Evolutionary conservation across 2,329 filamentous ascomycete genomes (phyloP).

Genomic region (Penicillium hordei): DNA sequence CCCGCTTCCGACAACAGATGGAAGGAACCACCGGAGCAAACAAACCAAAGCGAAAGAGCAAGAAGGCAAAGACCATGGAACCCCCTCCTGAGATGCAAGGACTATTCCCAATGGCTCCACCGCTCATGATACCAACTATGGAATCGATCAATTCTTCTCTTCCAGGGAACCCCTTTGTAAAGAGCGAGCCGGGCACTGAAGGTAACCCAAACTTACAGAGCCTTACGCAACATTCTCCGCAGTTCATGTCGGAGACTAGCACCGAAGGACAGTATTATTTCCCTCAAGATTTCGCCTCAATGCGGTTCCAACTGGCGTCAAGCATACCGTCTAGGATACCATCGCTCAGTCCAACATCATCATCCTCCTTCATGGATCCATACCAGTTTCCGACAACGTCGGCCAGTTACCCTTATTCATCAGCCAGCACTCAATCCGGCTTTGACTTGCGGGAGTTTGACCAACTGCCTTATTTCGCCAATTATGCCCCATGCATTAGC

Average conservation of each 20-base stretch:
- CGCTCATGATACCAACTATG: constrained; percentile 10
- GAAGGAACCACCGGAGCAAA: constrained; percentile 42
- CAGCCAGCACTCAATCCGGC: background rate
- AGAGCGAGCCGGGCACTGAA: constrained; percentile 22
- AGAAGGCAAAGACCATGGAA: constrained; percentile 21
- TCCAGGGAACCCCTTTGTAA: constrained; percentile 23
- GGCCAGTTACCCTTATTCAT: background rate
- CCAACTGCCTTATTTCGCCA: background rate
- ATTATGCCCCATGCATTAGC: background rate
- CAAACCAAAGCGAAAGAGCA: constrained; percentile 29
- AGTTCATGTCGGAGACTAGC: constrained; percentile 5
- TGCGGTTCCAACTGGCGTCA: background rate
- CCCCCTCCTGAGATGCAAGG: constrained; percentile 17
- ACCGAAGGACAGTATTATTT: constrained; percentile 3
- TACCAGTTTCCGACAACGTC: background rate
- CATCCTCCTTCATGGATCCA: constrained; percentile 1
- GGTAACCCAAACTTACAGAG: constrained; percentile 1
- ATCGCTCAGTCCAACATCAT: background rate
- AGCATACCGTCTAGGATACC: background rate
- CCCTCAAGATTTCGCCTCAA: constrained; percentile 3
- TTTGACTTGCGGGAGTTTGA: background rate
- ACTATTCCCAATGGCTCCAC: constrained; percentile 7
- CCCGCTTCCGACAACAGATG: constrained; percentile 55
- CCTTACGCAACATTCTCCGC: background rate
- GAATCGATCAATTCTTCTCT: constrained; percentile 14